Evolutionary conservation across 495 filamentous ascomycete species (phyloP).

Genomic region (Penicillium mononematosum): DNA sequence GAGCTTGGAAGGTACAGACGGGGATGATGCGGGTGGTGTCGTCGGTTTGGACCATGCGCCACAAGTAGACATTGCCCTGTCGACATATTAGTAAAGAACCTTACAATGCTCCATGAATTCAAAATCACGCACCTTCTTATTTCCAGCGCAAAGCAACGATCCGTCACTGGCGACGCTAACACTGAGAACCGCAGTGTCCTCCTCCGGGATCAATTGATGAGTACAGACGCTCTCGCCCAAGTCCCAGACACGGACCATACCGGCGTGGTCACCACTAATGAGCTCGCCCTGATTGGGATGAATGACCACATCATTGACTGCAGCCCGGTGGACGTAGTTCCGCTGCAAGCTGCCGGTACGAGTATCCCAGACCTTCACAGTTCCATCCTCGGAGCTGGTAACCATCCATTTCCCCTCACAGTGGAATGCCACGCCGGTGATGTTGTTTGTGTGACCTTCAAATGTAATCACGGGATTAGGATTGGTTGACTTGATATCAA

Average conservation of each 20-base stretch:
- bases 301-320: conserved; percentile 92
- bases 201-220: conserved; percentile 94
- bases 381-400: conserved; percentile 95
- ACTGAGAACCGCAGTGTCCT: conserved; percentile 86
- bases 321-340: conserved; percentile 81
- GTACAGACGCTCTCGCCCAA: conserved; percentile 95
- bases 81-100: not conserved
- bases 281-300: conserved; percentile 98
- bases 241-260: conserved; percentile 95
- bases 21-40: conserved; percentile 88
- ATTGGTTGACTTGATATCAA: conserved; percentile 95
- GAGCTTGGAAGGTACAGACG: conserved; percentile 87
- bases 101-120: not conserved
- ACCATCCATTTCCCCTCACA: conserved; percentile 99
- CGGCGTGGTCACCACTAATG: conserved; percentile 89
- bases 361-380: conserved; percentile 99
- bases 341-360: conserved; percentile 82
- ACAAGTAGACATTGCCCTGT: conserved; percentile 95
- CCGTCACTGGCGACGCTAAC: conserved; percentile 96
- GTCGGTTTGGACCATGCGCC: conserved; percentile 80
- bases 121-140: conserved; percentile 66
- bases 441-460: conserved; percentile 91
- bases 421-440: conserved; percentile 96
- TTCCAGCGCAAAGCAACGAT: conserved; percentile 90
- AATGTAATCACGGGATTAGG: conserved; percentile 89